These are phyloP conservation scores for Fusarium gaditjirri DNA, from an alignment of 2,329 filamentous ascomycete genomes.

Conservation along the genomic window DNA sequence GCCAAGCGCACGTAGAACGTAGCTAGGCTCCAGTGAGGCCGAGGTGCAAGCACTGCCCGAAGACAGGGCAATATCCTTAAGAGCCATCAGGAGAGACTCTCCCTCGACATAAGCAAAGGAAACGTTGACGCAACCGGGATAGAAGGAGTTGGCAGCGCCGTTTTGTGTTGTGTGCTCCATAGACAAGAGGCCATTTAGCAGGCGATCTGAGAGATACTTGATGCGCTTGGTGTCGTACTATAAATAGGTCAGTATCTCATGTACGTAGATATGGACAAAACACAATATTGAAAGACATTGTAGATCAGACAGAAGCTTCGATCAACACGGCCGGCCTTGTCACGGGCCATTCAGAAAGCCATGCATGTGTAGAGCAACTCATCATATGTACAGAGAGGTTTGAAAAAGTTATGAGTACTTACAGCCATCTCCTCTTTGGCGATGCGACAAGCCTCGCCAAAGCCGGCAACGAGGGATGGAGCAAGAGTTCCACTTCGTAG, in stretches of 20 bases:
- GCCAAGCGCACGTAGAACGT: constrained; percentile 91
- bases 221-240: constrained; percentile 95
- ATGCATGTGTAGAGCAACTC: constrained; percentile 88
- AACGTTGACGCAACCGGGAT: constrained; percentile 97
- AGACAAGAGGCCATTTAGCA: constrained; percentile 82
- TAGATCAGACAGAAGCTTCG: constrained; percentile 74
- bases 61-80: constrained; percentile 97
- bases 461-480: constrained; percentile 87
- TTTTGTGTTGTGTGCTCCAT: constrained; percentile 95
- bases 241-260: constrained; percentile 20
- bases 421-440: constrained; percentile 91
- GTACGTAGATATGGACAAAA: constrained; percentile 12
- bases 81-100: constrained; percentile 95
- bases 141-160: constrained; percentile 83
- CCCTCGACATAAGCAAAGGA: constrained; percentile 99
- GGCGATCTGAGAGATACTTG: constrained; percentile 81
- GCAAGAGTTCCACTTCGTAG: constrained; percentile 93
- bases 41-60: constrained; percentile 98
- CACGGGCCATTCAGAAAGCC: constrained; percentile 84
- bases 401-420: constrained; percentile 56
- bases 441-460: constrained; percentile 94
- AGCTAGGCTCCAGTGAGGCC: constrained; percentile 94
- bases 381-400: constrained; percentile 64
- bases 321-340: constrained; percentile 68
- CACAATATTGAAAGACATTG: neutral